Base-by-base conservation (phyloP, 257 asterid species). In the Schizonepeta tenuifolia region DNA sequence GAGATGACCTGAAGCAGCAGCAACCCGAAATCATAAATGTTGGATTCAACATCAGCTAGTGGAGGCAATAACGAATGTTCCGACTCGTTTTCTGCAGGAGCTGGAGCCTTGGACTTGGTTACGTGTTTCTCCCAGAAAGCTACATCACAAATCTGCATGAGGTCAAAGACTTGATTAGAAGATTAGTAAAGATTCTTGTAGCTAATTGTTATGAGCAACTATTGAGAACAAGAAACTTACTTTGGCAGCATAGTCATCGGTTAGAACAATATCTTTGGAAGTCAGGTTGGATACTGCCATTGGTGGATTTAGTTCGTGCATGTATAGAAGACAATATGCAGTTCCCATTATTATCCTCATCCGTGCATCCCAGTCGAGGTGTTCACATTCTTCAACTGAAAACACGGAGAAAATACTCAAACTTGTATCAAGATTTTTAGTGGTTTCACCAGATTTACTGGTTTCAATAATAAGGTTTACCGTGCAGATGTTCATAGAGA, bases 191-290 rank as follows among this genome's bases (percentile, higher is more conserved):
- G 47, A 59, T 24, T 64, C 5, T 55, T 20, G 15, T 64, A 4
- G 36, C n/a, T 53, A 35, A 14, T 46, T 12, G 17, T 61, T 61
- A 33, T 49, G 6, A 36, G 40, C 35, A 54, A 13, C 58, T 8
- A 9, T 63, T 28, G 12, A 31, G 56, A 74, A 50, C 3, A 73
- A 12, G 69, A 54, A 35, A 55, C 87, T 21, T 84, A 91, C 98
- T 80, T 93, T 93, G 55, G 98, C 94, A 69, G 97, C 97, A 84
- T 89, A 93, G 79, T 93, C 98, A 72, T 93, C 98, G 7, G 98
- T 93, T 74, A 93, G 67, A 58, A 75, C 62, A 74, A 93, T 83
- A 18, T 78, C 76, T 6, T 82, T 66, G 58, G 96, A 83, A 56
- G 65, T 86, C 87, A 93, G 68, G 73, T 79, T 79, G 75, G 63